Base-by-base conservation (phyloP, 208 protist genomes). In the Leishmania arabica region DNA sequence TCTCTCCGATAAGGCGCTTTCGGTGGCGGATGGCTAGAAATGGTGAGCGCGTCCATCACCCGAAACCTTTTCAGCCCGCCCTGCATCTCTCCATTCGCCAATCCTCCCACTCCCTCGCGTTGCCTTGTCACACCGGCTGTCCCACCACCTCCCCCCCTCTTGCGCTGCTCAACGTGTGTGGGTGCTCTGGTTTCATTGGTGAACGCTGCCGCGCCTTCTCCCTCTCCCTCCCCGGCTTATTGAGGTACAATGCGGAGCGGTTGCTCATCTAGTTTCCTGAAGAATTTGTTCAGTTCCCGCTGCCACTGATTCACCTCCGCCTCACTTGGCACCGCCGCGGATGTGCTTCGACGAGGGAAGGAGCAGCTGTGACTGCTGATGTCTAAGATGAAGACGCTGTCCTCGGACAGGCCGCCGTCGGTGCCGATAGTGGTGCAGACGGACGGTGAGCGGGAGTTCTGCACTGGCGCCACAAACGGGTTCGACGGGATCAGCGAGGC, bases 221-320 rank as follows among this genome's bases (percentile, higher is more conserved):
- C 71, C 24, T 21, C 72, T 40, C 47, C 34, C n/a, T 62, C 27
- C 45, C 31, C 15, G 21, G 15, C 0, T 64, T 54, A 72, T 45
- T 77, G 73, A 15, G 70, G 88, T 31, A 77, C 81, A 17, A 89
- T 75, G 62, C 80, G 74, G 37, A 91, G 86, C 0, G 88, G 80
- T 6, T 86, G 78, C 71, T 86, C 72, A 49, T 91, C 88, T 40
- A 91, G 70, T 34, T 79, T 83, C n/a, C 58, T 51, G 60, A 91
- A 91, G 75, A 91, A 91, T 27, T 91, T 79, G 21, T 68, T 88
- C 51, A 91, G 77, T 75, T 90, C 83, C 27, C 60, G 66, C 75
- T 91, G 86, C 88, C 86, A 91, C 54, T 86, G 82, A 34, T 70
- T 69, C 31, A 85, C 83, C 65, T 87, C 86, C 42, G 75, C 75